These are phyloP conservation scores for Penstemon newberryi DNA, from an alignment of 257 asterid species.

Conservation along the genomic window DNA sequence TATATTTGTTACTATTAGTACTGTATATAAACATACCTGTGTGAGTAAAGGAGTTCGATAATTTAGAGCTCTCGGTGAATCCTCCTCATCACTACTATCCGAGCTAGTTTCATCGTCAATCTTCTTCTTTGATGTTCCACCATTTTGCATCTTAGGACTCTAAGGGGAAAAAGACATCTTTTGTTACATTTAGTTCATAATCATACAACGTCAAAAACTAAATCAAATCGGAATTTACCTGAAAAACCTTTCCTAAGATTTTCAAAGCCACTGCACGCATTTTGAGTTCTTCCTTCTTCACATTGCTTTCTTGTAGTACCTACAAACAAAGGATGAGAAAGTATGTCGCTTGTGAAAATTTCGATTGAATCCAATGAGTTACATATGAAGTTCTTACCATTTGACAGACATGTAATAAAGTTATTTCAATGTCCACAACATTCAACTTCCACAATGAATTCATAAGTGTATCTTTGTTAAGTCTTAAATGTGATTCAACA, in stretches of 20 bases:
- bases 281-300: constrained; percentile 69
- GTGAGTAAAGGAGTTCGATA: constrained; percentile 84
- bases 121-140: constrained; percentile 64
- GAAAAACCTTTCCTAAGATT: constrained; percentile 69
- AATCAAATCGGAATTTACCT: constrained; percentile 34
- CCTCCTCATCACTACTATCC: constrained; percentile 83
- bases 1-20: no score
- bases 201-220: neutral
- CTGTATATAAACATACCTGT: constrained; percentile 45
- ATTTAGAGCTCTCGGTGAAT: constrained; percentile 54
- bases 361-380: neutral
- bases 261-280: constrained; percentile 67
- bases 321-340: constrained; percentile 23
- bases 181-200: neutral
- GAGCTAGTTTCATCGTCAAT: constrained; percentile 67
- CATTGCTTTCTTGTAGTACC: constrained; percentile 74
- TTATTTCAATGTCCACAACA: constrained; percentile 85
- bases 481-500: constrained; percentile 69
- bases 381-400: constrained; percentile 45
- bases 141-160: constrained; percentile 51
- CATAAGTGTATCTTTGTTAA: constrained; percentile 68
- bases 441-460: constrained; percentile 86
- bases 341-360: neutral
- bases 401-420: constrained; percentile 83
- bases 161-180: constrained; percentile 27